A percentile compares a stretch with the other conserved stretches of the same genome.
phyloP scores from a whole-genome alignment of 805 yeast genomes.

The Tetrapisispora namnaoensis region DNA sequence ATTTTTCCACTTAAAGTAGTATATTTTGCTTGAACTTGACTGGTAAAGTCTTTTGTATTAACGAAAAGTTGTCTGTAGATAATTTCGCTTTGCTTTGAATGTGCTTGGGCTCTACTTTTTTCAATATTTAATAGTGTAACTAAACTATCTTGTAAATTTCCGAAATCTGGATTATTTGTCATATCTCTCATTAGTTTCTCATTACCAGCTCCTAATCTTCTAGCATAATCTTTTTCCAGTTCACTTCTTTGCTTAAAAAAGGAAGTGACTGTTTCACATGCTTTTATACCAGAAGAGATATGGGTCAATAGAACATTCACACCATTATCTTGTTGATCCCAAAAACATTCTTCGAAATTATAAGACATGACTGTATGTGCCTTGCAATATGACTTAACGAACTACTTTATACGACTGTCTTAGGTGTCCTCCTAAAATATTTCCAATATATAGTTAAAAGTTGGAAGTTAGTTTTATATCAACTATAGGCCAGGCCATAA shows the following conservation, averaged over 20 bases:
- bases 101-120: constrained; percentile 21
- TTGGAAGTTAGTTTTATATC: too few species aligned
- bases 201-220: constrained; percentile 27
- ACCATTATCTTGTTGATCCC: constrained; percentile 30
- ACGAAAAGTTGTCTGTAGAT: constrained; percentile 18
- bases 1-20: constrained; percentile 24
- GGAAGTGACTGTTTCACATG: constrained; percentile 18
- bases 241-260: constrained; percentile 26
- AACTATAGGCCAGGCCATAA: too few species aligned
- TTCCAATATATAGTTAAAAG: too few species aligned
- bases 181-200: constrained; percentile 19
- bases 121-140: constrained; percentile 15
- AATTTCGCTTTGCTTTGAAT: constrained; percentile 24
- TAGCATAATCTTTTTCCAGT: constrained; percentile 25
- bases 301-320: constrained; percentile 23
- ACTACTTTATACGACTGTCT: neutral
- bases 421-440: too few species aligned
- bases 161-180: constrained; percentile 20
- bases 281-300: constrained; percentile 20
- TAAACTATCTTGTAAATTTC: constrained; percentile 16
- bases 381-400: neutral
- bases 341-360: constrained; percentile 25
- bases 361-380: constrained; percentile 12
- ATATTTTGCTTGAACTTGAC: constrained; percentile 21
- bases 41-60: constrained; percentile 20